phyloP scores from a whole-genome alignment of 129 eudicot species.

The Tagetes patula region DNA sequence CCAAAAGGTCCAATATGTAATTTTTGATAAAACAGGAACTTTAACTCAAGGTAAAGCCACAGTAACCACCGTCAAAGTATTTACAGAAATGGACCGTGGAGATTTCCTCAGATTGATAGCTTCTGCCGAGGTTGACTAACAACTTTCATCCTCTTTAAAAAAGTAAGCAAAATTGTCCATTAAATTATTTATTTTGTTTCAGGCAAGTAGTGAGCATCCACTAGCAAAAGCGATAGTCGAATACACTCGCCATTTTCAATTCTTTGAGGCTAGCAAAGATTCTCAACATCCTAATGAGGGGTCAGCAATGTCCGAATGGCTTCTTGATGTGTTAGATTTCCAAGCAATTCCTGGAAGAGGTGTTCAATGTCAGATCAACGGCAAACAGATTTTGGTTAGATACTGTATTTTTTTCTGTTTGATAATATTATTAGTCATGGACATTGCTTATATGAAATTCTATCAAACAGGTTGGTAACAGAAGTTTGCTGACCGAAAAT shows the following conservation, averaged over 20 bases:
- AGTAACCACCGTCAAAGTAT: conserved; percentile 77
- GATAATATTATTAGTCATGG: not conserved
- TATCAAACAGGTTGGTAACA: conserved; percentile 78
- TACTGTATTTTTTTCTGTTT: not conserved
- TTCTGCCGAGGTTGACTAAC: conserved; percentile 79
- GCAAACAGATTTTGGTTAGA: conserved; percentile 75
- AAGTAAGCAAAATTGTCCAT: not conserved
- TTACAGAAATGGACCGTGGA: conserved; percentile 80
- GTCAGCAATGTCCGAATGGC: conserved; percentile 70
- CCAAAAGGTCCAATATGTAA: conserved; percentile 82
- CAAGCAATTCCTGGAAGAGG: conserved; percentile 92
- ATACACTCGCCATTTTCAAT: conserved; percentile 91
- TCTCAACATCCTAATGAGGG: conserved; percentile 33
- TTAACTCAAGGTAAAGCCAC: conserved; percentile 95
- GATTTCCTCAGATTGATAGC: conserved; percentile 89
- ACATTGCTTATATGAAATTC: conserved; percentile 17
- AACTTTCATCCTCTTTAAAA: not conserved
- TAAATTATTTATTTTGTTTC: conserved; percentile 5
- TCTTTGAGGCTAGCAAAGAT: conserved; percentile 65
- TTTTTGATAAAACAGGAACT: conserved; percentile 96
- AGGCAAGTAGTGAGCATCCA: conserved; percentile 99
- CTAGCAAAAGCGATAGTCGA: conserved; percentile 85
- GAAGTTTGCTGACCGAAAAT: conserved; percentile 72
- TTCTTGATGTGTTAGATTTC: conserved; percentile 71
- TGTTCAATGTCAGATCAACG: conserved; percentile 65